These are phyloP conservation scores for Tricladium varicosporioides DNA, from an alignment of 2,329 filamentous ascomycete genomes.

Conservation along the genomic window DNA sequence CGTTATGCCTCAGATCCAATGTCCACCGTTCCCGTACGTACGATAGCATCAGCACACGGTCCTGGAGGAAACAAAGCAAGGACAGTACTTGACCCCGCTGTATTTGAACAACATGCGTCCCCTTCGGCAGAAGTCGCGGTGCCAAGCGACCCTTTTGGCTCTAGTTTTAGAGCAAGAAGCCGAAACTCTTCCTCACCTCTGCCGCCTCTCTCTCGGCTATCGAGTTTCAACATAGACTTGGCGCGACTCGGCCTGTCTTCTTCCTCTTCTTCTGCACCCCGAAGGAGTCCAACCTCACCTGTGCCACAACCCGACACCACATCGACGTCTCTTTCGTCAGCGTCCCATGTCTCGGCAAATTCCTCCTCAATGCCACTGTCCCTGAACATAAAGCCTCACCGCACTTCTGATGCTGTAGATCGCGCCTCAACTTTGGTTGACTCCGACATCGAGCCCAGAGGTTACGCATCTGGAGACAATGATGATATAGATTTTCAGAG, in stretches of 20 bases:
- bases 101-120: slow-evolving; percentile 21
- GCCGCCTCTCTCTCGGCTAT: slow-evolving; percentile 52
- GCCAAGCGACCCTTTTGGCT: slow-evolving; percentile 26
- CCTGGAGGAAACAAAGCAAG: slow-evolving; percentile 16
- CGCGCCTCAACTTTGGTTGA: slow-evolving; percentile 62
- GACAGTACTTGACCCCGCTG: slow-evolving; percentile 25
- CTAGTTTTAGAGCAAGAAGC: slow-evolving; percentile 22
- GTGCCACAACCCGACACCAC: slow-evolving; percentile 29
- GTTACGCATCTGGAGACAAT: slow-evolving; percentile 67
- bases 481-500: slow-evolving; percentile 78
- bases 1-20: slow-evolving; percentile 55
- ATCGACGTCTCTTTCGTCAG: slow-evolving; percentile 41
- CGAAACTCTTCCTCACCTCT: slow-evolving; percentile 54
- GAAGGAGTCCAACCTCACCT: slow-evolving; percentile 29
- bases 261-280: slow-evolving; percentile 34
- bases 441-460: slow-evolving; percentile 66
- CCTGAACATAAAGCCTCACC: slow-evolving; percentile 18
- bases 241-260: slow-evolving; percentile 45
- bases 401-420: slow-evolving; percentile 33
- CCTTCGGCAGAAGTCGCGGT: slow-evolving; percentile 19
- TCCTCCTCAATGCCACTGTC: slow-evolving; percentile 22
- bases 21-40: slow-evolving; percentile 29
- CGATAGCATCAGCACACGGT: slow-evolving; percentile 27
- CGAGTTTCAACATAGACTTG: slow-evolving; percentile 54
- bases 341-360: slow-evolving; percentile 41